Conservation (phyloP, 2,329 filamentous ascomycete species). For the Colletotrichum tabaci region DNA sequence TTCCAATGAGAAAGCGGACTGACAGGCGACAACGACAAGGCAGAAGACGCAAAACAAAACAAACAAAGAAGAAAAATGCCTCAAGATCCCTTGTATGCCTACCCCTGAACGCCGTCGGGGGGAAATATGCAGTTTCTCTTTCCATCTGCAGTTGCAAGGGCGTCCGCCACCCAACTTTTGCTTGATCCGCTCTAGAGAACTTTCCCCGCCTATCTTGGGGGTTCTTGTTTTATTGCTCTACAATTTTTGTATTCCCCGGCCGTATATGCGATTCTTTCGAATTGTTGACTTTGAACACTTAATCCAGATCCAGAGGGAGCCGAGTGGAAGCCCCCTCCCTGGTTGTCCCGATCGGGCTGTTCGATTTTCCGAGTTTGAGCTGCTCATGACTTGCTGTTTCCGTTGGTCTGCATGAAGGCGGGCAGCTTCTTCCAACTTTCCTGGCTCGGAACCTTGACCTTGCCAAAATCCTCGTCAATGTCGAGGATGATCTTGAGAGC, state of each 20-base stretch:
- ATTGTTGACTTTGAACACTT: constrained; percentile 19
- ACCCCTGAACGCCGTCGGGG: constrained; percentile 37
- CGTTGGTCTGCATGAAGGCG: constrained; percentile 55
- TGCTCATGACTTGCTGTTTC: constrained; percentile 19
- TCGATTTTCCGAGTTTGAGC: neutral
- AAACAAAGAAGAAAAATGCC: constrained; percentile 32
- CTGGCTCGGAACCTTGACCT: constrained; percentile 72
- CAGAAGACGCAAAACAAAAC: constrained; percentile 20
- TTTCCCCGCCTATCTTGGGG: constrained; percentile 22
- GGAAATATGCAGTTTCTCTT: constrained; percentile 33
- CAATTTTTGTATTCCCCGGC: constrained; percentile 26
- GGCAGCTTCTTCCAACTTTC: constrained; percentile 69
- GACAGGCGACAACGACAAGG: neutral
- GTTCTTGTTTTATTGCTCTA: constrained; percentile 27
- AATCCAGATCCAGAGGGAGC: constrained; percentile 1
- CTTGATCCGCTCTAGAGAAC: constrained; percentile 16
- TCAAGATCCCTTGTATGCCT: constrained; percentile 35
- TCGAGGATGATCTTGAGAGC: constrained; percentile 96
- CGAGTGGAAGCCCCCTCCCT: neutral
- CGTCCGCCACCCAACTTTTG: constrained; percentile 28
- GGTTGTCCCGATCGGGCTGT: neutral
- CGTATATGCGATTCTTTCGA: constrained; percentile 32
- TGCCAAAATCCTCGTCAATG: constrained; percentile 93
- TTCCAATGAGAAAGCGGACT: neutral
- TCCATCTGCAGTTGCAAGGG: constrained; percentile 2